Base-by-base conservation (phyloP, 179 eudicot species). In the Gypsophila paniculata region DNA sequence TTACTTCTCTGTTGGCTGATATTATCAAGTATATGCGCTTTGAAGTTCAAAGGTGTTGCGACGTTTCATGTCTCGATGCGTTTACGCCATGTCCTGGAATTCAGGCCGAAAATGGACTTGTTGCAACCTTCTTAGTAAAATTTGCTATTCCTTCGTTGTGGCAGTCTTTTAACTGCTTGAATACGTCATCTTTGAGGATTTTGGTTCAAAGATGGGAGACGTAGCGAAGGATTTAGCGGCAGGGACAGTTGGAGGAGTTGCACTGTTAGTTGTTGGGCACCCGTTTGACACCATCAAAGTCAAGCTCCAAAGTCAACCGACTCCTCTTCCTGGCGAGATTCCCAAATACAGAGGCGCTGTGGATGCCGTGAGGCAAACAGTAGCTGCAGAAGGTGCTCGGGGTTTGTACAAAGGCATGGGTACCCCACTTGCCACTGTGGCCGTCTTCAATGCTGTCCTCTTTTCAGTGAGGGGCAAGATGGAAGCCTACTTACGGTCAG, bases 391-490 rank as follows among this genome's bases (percentile, higher is more conserved):
- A 81, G 98, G 98, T 60, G 82, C 91, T 4, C 63, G 82, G 64
- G 98, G 98, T 7, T 67, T 93, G 79, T 93, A 83, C 90, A 93
- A 93, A 73, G 98, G 98, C n/a, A 89, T 93, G 97, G 98, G 98
- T 14, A 97, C 97, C 58, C 98, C 98, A 53, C 97, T 93, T 73
- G 98, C 98, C 76, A 93, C 98, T 0, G 98, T 93, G 38, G 98
- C 98, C 4, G 97, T 86, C 59, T 89, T 91, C 69, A 93, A 93
- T 44, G 98, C 98, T 17, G 76, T 93, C 19, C 89, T 93, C 53
- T 93, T 93, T 82, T 72, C 93, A 0, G 98, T 88, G 9, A 86
- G 96, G 62, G 98, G 98, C 6, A 97, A 89, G 72, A 82, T 91
- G 97, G 98, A 91, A 75, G 66, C 86, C 29, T 23, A 85, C 11